Evolutionary conservation across 2,329 filamentous ascomycete genomes (phyloP), one percentile per base, ranked within the genome.

Genomic region (Allantophomopsis lycopodina): DNA sequence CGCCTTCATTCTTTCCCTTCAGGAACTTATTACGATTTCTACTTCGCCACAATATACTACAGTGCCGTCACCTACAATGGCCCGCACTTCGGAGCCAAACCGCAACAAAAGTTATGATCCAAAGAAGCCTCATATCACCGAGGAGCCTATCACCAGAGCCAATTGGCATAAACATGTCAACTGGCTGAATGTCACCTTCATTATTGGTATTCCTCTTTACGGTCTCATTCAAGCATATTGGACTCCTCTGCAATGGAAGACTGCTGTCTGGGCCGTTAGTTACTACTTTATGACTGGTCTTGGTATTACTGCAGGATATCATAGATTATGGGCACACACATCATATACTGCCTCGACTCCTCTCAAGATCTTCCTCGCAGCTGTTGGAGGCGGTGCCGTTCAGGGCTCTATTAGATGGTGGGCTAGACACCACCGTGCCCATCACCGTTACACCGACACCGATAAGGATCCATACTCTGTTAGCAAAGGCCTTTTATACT

Each of bases 151-250:
- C 51, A 94, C 84, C 44, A 71, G 69, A 61, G 66, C 69, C 54
- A 94, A 94, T 68, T 91, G 84, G 83, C 79, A 87, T 65, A 81
- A 88, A 65, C 87, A 94, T 58, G 73, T 94, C 68, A 87, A 94
- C 71, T 94, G 87, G 86, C 71, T 94, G 49, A 94, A 94, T 61
- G 79, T 84, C 46, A 72, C 69, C 46, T 73, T 94, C 58, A 89
- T 94, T 58, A 61, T 93, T 48, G 69, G 81, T 49, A 71, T 94
- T 35, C 87, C 88, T 33, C 45, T 88, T 36, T 67, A 73, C 42
- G 87, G 87, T 46, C 72, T 81, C 55, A 61, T 91, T 50, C 71
- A 76, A 40, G 71, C 86, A 38, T 76, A 83, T 63, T 94, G 81
- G 79, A 80, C 85, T 35, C 84, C 85, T 41, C 64, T 89, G 28